Evolutionary conservation across 2,329 filamentous ascomycete species (phyloP).

Genomic region (Diplocarpon mali): DNA sequence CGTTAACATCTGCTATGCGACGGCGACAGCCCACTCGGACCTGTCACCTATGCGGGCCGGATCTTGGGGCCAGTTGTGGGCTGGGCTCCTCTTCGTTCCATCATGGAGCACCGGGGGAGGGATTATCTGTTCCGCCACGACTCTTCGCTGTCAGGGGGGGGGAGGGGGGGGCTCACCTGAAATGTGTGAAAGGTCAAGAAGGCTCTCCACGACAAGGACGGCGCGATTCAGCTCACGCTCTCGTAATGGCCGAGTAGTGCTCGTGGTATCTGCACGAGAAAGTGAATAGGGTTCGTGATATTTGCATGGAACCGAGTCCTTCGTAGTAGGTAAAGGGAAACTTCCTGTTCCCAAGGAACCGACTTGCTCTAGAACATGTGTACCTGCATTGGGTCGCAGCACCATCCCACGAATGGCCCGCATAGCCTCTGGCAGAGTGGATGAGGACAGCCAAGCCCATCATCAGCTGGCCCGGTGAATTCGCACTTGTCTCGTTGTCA

Average conservation of each 20-base stretch:
- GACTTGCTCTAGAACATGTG: too few species aligned
- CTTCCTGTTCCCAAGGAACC: too few species aligned
- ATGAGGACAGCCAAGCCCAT: too few species aligned
- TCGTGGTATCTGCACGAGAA: too few species aligned
- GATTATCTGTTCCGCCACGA: slow-evolving; percentile 74
- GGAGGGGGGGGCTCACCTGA: slow-evolving; percentile 62
- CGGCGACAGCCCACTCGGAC: slow-evolving; percentile 54
- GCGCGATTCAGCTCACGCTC: slow-evolving; percentile 38
- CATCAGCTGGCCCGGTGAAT: too few species aligned
- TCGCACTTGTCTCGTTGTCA: too few species aligned
- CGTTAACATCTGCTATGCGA: slow-evolving; percentile 62
- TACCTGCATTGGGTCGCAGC: too few species aligned
- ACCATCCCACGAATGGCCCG: too few species aligned
- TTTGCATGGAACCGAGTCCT: too few species aligned
- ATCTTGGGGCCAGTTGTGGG: slow-evolving; percentile 68
- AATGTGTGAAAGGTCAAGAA: slow-evolving; percentile 66
- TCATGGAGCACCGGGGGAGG: slow-evolving; percentile 61
- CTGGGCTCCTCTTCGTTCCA: slow-evolving; percentile 75
- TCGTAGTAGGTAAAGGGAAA: too few species aligned
- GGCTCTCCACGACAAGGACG: slow-evolving; percentile 58
- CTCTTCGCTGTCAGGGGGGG: slow-evolving; percentile 50
- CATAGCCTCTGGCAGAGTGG: too few species aligned
- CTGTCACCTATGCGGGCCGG: slow-evolving; percentile 60
- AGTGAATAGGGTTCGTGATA: too few species aligned
- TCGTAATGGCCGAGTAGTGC: neutral